phyloP scores from a whole-genome alignment of 306 rosid species.

The Quercus dentata region DNA sequence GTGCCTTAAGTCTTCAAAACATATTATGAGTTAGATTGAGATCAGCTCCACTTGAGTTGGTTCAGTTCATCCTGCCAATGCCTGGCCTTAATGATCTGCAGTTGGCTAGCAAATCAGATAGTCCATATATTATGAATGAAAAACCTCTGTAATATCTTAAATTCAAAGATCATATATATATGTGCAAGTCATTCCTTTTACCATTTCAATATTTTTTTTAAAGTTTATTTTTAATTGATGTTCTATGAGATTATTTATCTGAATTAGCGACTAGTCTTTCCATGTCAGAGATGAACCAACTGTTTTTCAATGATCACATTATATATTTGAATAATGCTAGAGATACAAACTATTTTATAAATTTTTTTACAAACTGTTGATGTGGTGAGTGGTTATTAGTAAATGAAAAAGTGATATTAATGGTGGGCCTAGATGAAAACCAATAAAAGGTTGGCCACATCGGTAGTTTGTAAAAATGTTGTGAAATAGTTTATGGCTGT shows the following conservation, averaged over 20 bases:
- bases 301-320: background rate
- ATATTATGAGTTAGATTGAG: background rate
- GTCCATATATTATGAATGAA: background rate
- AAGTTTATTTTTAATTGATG: background rate
- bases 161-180: background rate
- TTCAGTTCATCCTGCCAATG: background rate
- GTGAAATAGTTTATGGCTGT: too few relatives aligned
- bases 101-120: background rate
- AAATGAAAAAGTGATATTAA: too few relatives aligned
- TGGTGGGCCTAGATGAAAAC: too few relatives aligned
- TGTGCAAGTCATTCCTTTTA: background rate
- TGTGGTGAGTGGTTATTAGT: too few relatives aligned
- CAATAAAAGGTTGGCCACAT: too few relatives aligned
- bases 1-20: slow-evolving; percentile 4
- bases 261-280: background rate
- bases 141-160: background rate
- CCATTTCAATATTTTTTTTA: background rate
- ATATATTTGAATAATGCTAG: too few relatives aligned
- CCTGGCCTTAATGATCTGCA: background rate
- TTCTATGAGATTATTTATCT: background rate
- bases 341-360: too few relatives aligned
- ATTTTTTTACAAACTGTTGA: accelerated
- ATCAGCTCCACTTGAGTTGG: background rate
- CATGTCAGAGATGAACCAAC: background rate
- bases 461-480: too few relatives aligned